Conservation (phyloP, 192 early-diverging fungal species). For the Coemansia sp. region DNA sequence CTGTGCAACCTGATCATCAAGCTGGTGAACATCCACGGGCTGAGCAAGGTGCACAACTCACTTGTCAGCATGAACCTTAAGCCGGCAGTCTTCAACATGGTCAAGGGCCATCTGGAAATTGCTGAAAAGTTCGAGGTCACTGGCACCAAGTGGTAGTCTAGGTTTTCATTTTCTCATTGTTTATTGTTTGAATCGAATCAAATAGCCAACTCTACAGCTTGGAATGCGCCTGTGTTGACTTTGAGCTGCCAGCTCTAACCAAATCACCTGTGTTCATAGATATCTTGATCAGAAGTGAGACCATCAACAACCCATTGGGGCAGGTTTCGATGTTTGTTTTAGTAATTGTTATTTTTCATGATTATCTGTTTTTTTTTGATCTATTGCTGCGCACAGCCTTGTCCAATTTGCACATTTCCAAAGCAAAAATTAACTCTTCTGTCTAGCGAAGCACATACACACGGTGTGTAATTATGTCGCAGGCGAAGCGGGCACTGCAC, state of each 20-base stretch:
- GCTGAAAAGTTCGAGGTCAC: constrained; percentile 73
- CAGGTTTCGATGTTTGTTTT: background rate
- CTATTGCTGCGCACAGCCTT: background rate
- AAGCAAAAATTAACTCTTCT: background rate
- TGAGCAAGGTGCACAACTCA: constrained; percentile 90
- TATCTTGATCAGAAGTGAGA: too few species aligned
- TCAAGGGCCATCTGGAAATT: constrained; percentile 69
- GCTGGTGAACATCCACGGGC: constrained; percentile 81
- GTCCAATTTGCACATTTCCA: background rate
- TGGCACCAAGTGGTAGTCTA: constrained; percentile 62
- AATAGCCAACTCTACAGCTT: too few species aligned
- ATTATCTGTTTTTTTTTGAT: background rate
- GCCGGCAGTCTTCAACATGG: constrained; percentile 70
- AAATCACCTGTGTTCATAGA: too few species aligned
- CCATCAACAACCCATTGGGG: too few species aligned
- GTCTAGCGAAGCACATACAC: background rate
- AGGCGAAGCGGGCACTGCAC: constrained; percentile 16
- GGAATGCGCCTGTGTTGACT: too few species aligned
- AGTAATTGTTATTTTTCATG: background rate
- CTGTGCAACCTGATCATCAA: constrained; percentile 82
- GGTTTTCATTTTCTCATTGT: constrained; percentile 4
- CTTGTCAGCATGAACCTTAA: constrained; percentile 87
- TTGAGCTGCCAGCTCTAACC: too few species aligned
- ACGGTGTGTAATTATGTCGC: background rate
- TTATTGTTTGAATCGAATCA: background rate